Evolutionary conservation across 352 stramenopile species (phyloP), one percentile per base, ranked within the genome.

Genomic region (Globisporangium barbulae): DNA sequence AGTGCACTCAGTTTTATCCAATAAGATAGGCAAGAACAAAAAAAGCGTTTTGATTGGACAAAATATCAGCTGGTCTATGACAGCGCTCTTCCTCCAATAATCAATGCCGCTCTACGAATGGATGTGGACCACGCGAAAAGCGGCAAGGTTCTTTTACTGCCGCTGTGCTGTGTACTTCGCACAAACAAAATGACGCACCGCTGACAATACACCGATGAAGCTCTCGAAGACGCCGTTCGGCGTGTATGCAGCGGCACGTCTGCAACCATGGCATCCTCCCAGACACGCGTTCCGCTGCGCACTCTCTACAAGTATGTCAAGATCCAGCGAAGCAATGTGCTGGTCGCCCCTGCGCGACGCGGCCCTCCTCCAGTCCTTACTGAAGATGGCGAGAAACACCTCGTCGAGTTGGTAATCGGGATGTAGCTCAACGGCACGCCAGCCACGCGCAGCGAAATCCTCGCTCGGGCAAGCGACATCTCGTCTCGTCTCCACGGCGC

Each of bases 1-100:
- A 50, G 44, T 50, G 8, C 44, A 50, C 44, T 50, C 44, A 50
- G 5, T 50, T 50, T 50, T 50, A 50, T 50, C 44, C 44, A 50
- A 50, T 50, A 25, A 50, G n/a, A 50, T 15, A 31, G 19, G n/a
- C 44, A 31, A 28, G 19, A 28, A 50, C 19, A 50, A 25, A 45
- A 50, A 30, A 50, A 31, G n/a, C n/a, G 8, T 50, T 50, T 30
- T 50, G 6, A 50, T 50, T 50, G 44, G n/a, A 17, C 44, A 49
- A 50, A 50, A 50, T 17, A 50, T 0, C 0, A 30, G 44, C 44
- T 30, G 19, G n/a, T 30, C n/a, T 28, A 25, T 30, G 8, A 28
- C 5, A 50, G 15, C 44, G n/a, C 44, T 50, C 44, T 50, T 28
- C 44, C 44, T 50, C 44, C 44, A 50, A 50, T 50, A 50, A 28